phyloP scores from a whole-genome alignment of 2,329 filamentous ascomycete genomes.

The Ophiostoma quercus region DNA sequence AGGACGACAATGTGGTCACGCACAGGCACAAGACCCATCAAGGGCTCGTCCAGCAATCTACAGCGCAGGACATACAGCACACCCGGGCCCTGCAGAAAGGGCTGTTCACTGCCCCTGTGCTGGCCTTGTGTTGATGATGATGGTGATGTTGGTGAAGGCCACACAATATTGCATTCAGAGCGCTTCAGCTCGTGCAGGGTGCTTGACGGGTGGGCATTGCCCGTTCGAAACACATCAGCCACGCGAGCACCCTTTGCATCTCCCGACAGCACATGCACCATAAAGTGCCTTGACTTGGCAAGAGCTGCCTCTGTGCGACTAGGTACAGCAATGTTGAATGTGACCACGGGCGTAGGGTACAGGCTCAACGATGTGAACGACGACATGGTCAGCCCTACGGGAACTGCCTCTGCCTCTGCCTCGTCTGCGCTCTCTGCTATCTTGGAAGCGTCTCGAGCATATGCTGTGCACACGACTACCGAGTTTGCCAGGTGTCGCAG shows the following conservation, averaged over 20 bases:
- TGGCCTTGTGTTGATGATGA: conserved; percentile 33
- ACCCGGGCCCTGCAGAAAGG: conserved; percentile 45
- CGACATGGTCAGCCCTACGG: conserved; percentile 54
- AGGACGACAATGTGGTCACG: conserved; percentile 50
- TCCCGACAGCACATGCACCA: conserved; percentile 50
- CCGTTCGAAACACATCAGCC: conserved; percentile 49
- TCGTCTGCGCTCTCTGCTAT: conserved; percentile 1
- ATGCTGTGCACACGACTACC: conserved; percentile 34
- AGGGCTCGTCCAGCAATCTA: conserved; percentile 38
- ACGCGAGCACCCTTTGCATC: conserved; percentile 45
- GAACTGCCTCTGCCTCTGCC: conserved; percentile 27
- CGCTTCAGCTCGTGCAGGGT: conserved; percentile 34
- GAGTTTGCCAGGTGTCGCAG: conserved; percentile 51
- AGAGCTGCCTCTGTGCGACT: conserved; percentile 53
- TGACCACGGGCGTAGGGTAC: conserved; percentile 47
- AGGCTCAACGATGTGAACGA: conserved; percentile 54
- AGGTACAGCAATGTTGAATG: conserved; percentile 54
- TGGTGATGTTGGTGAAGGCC: conserved; percentile 26
- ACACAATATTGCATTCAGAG: conserved; percentile 29
- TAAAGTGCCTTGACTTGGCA: conserved; percentile 42
- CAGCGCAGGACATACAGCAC: conserved; percentile 43
- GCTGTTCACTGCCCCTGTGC: conserved; percentile 10
- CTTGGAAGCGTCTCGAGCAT: conserved; percentile 19
- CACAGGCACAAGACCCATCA: conserved; percentile 42
- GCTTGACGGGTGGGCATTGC: conserved; percentile 37